A percentile compares a stretch with the other conserved stretches of the same genome.
phyloP scores from a whole-genome alignment of 1,139 yeast species.

The Saccharomyces pastorianus region DNA sequence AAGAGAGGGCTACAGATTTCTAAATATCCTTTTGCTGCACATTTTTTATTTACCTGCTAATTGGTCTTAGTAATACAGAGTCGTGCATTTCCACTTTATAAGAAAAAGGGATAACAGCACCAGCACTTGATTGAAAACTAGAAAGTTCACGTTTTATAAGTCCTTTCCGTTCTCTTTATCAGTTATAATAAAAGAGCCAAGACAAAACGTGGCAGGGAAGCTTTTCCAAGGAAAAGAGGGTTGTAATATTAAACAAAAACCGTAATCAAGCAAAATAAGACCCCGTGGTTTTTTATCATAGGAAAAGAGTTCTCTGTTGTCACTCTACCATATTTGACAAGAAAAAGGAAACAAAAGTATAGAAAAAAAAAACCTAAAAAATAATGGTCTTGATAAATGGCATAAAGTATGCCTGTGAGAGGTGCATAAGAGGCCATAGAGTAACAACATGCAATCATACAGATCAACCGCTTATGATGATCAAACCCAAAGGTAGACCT shows the following conservation, averaged over 20 bases:
- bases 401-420: slow-evolving; percentile 88
- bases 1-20: not conserved
- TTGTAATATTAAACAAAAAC: not conserved
- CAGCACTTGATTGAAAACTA: not conserved
- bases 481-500: slow-evolving; percentile 94
- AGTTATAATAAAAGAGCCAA: not conserved
- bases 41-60: not conserved
- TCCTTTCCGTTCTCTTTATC: not conserved
- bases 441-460: slow-evolving; percentile 91
- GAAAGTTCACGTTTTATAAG: not conserved
- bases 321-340: not conserved
- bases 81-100: not conserved
- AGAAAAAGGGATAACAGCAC: not conserved
- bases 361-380: not conserved
- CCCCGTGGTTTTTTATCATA: not conserved
- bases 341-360: not conserved
- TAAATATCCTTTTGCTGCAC: not conserved
- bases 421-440: slow-evolving; percentile 93
- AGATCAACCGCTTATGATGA: slow-evolving; percentile 83
- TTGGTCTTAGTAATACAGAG: not conserved
- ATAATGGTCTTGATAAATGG: slow-evolving; percentile 83
- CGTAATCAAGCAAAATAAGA: not conserved
- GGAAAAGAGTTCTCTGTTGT: not conserved
- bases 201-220: not conserved
- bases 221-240: not conserved